These are phyloP conservation scores for Mycena sanguinolenta DNA, from an alignment of 768 basidiomycete genomes.

Conservation along the genomic window DNA sequence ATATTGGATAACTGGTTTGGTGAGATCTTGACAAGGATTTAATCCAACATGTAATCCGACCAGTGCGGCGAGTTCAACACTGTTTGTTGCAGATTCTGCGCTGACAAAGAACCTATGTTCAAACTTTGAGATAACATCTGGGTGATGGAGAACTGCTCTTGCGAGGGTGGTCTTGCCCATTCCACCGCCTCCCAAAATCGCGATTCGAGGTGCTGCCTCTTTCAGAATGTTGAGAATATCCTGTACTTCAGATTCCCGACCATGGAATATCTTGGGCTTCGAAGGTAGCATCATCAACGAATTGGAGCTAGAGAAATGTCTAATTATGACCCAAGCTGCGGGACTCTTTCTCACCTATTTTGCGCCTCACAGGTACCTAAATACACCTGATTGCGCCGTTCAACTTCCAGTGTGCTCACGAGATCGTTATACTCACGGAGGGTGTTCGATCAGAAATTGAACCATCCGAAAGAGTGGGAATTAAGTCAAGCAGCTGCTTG, in stretches of 20 bases:
- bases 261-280: neutral
- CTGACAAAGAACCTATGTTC: neutral
- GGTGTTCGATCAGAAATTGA: neutral
- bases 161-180: neutral
- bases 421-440: neutral
- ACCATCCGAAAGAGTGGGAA: slow-evolving; percentile 1
- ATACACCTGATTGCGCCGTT: neutral
- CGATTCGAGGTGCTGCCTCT: neutral
- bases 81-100: neutral
- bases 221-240: neutral
- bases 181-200: neutral
- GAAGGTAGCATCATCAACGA: neutral
- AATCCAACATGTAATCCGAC: neutral
- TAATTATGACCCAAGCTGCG: neutral
- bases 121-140: neutral
- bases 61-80: neutral
- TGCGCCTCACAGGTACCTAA: neutral
- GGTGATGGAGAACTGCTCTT: neutral
- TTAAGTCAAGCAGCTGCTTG: neutral
- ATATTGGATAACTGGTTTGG: neutral
- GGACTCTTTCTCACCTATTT: neutral
- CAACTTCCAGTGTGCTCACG: neutral
- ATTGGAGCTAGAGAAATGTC: neutral
- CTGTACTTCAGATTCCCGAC: neutral
- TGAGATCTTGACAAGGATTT: neutral